phyloP scores from a whole-genome alignment of 129 eudicot genomes.

The Escallonia herrerae region DNA sequence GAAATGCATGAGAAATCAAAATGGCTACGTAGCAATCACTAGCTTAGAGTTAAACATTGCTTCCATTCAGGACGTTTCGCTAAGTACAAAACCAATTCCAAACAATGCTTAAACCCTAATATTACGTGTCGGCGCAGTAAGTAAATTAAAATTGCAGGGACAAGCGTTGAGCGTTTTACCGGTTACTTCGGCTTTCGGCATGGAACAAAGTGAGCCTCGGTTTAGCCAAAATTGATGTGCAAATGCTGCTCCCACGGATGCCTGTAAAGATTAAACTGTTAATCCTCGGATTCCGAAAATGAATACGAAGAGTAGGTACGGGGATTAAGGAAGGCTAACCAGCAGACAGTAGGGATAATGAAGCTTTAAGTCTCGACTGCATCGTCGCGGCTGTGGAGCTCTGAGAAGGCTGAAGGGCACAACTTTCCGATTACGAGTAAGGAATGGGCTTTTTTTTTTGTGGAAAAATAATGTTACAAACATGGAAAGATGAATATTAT shows the following conservation, averaged over 20 bases:
- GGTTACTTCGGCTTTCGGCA: neutral
- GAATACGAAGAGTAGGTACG: neutral
- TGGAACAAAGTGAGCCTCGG: neutral
- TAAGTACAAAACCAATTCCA: neutral
- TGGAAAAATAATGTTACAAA: no score
- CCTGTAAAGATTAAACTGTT: neutral
- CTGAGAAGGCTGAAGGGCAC: no score
- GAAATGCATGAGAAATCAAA: no score
- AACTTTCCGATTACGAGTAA: no score
- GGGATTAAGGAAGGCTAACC: no score
- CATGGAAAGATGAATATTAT: no score
- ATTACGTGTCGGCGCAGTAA: neutral
- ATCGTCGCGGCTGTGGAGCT: no score
- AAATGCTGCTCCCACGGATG: neutral
- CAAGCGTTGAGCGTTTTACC: neutral
- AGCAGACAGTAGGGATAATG: no score
- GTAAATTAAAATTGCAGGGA: neutral
- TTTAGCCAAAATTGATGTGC: slow-evolving; percentile 1
- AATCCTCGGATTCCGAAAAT: neutral
- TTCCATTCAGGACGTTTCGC: neutral
- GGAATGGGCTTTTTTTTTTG: no score
- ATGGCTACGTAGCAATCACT: no score
- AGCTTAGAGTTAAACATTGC: neutral
- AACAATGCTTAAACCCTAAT: neutral
- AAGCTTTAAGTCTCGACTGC: no score